Base-by-base conservation (phyloP, 1,284 basidiomycete genomes). In the Microbotryum silenes-acaulis region DNA sequence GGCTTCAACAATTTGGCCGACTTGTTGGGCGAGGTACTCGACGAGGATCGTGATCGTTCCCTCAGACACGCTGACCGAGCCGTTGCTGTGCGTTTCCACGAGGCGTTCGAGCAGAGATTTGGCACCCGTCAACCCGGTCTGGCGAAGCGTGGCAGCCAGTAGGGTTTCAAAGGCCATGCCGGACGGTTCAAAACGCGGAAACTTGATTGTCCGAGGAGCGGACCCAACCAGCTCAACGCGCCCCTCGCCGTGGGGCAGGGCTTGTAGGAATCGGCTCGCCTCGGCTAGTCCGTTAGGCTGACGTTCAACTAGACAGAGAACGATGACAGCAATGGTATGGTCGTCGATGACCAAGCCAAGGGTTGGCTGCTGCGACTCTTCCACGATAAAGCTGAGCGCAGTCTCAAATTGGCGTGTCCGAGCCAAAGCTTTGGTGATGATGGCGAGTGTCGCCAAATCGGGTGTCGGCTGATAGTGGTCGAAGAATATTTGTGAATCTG, bases 11-110 rank as follows among this genome's bases (percentile, higher is more conserved):
- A 51, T 6, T 53, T 20, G 25, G 23, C 31, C 16, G 58, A 42
- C 27, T 42, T 45, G 53, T 51, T 29, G 54, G 20, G 63, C 37
- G 42, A 69, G 58, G 44, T 62, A 57, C 18, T 61, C 44, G 14
- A 64, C 62, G 25, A 67, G 29, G 6, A 57, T 57, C 20, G 51
- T 54, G 18, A 60, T 57, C 60, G 66, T 57, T 12, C 67, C 67
- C 44, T 64, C 58, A 14, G 62, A 51, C 25, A 62, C 59, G 4
- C 37, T 53, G 20, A 59, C 21, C 37, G 47, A 54, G 10, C 23
- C 23, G 29, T 51, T 25, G n/a, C 48, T n/a, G 14, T 42, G 37
- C 47, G 37, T 47, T 33, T 56, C 54, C 4, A 31, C 23, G 16
- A 64, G 31, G 16, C 37, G 46, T 18, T n/a, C n/a, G 51, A 68